Conservation (phyloP, 2,329 filamentous ascomycete genomes). For the Sclerotinia minor region DNA sequence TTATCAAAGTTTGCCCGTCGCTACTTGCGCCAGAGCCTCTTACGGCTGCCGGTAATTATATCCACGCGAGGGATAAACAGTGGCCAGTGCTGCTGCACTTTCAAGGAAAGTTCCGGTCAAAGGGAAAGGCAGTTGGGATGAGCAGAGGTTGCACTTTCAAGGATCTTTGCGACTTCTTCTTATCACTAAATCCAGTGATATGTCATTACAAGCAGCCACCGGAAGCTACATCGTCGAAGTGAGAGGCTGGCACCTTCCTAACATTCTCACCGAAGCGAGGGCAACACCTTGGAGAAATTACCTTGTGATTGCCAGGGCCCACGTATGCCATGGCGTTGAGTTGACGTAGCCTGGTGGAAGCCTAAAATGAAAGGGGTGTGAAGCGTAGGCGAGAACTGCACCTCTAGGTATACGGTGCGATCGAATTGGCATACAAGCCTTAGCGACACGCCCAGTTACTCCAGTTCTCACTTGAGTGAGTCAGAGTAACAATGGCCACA, state of each 20-base stretch:
- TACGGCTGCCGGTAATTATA: background rate
- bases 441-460: background rate
- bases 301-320: background rate
- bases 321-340: slow-evolving; percentile 4
- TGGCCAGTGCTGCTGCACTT: background rate
- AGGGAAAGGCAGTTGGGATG: background rate
- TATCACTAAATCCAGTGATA: background rate
- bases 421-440: background rate
- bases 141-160: slow-evolving; percentile 1
- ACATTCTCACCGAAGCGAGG: background rate
- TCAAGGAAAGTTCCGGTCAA: background rate
- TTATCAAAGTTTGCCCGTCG: background rate
- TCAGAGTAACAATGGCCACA: slow-evolving; percentile 6
- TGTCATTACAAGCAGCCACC: background rate
- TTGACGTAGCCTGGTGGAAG: slow-evolving; percentile 14
- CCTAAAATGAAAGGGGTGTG: slow-evolving; percentile 20
- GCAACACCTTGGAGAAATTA: background rate
- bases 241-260: background rate
- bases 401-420: background rate
- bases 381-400: slow-evolving; percentile 15
- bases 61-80: background rate
- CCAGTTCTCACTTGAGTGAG: background rate
- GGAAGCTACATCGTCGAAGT: background rate
- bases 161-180: background rate
- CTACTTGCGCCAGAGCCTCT: background rate